Percentiles rank a stretch among this genome's conserved stretches.
Evolutionary conservation across 257 asterid species (phyloP).

Genomic region (Ilex aquifolium): DNA sequence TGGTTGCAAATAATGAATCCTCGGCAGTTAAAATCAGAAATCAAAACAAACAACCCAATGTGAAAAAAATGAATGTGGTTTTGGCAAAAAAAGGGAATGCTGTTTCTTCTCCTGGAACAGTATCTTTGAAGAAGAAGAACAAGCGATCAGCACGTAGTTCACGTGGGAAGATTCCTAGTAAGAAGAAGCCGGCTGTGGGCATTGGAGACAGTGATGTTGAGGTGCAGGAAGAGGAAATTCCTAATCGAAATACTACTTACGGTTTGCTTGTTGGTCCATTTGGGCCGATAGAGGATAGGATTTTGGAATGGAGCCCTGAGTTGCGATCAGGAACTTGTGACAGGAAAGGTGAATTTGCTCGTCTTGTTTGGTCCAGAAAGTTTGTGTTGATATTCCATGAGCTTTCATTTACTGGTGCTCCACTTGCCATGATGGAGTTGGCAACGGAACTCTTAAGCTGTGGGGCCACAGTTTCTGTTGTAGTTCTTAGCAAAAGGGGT

Average conservation of each 20-base stretch:
- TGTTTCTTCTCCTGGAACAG: slow-evolving; percentile 20
- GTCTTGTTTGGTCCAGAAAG: slow-evolving; percentile 96
- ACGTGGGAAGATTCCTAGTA: slow-evolving; percentile 43
- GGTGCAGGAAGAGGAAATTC: slow-evolving; percentile 62
- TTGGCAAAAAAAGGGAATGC: slow-evolving; percentile 36
- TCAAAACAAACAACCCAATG: slow-evolving; percentile 26
- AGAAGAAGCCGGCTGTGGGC: slow-evolving; percentile 32
- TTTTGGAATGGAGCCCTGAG: slow-evolving; percentile 90
- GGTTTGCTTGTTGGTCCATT: slow-evolving; percentile 90
- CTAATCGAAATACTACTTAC: slow-evolving; percentile 62
- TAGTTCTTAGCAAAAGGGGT: slow-evolving; percentile 78
- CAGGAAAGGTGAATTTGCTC: slow-evolving; percentile 90
- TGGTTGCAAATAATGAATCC: slow-evolving; percentile 43
- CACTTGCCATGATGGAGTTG: slow-evolving; percentile 96
- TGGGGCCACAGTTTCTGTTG: slow-evolving; percentile 82
- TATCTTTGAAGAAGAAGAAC: slow-evolving; percentile 38
- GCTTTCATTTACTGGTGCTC: slow-evolving; percentile 97
- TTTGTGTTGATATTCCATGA: slow-evolving; percentile 91
- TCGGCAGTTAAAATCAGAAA: slow-evolving; percentile 20
- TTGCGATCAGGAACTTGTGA: slow-evolving; percentile 89
- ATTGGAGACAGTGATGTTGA: slow-evolving; percentile 42
- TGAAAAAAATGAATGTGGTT: slow-evolving; percentile 25
- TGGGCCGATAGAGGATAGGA: slow-evolving; percentile 73
- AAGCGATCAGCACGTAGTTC: slow-evolving; percentile 47
- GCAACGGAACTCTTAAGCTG: slow-evolving; percentile 96